Evolutionary conservation across 495 filamentous ascomycete genomes (phyloP), one percentile per base, ranked within the genome.

Genomic region (Lichenothelia convexa): DNA sequence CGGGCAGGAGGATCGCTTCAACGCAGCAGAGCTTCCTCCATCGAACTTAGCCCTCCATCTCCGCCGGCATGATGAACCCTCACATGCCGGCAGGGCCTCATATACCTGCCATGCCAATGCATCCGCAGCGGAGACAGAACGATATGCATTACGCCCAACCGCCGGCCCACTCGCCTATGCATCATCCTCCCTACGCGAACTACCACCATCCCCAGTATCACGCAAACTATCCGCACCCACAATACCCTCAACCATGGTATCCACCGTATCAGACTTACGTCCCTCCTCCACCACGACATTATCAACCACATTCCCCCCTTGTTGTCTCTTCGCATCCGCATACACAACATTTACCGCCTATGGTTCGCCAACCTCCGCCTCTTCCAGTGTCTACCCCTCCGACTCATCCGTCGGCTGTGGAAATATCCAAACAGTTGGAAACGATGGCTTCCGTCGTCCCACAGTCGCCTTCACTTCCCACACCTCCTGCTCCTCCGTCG

Each of bases 281-380:
- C 18, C 40, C 40, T 21, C 30, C 36, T 19, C 40, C 44, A 24
- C 43, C 45, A n/a, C 49, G 39, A 41, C 33, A 13, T 32, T 21
- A 40, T 12, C 36, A 50, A 17, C 41, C 44, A 13, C 46, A 38
- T 6, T 50, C 46, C 17, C 57, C 57, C 5, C 39, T 60, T 18
- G 52, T 60, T 6, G 57, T 59, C 16, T 54, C 47, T 18, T 56
- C 54, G 13, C 46, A 55, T 24, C 55, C 49, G 9, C 45, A 51
- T 41, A 38, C 36, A 21, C 51, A 48, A 23, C 37, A 45, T 18
- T 40, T 48, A 35, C 35, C 50, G n/a, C 50, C 47, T n/a, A 43
- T 50, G 23, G 44, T 43, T 21, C 47, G 46, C 31, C 38, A 50
- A 32, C 44, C 42, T n/a, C 49, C 49, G 20, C 40, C 45, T 16